Evolutionary conservation across 345 rosid genomes (phyloP), one percentile per base, ranked within the genome.

Genomic region (Mercurialis annua): DNA sequence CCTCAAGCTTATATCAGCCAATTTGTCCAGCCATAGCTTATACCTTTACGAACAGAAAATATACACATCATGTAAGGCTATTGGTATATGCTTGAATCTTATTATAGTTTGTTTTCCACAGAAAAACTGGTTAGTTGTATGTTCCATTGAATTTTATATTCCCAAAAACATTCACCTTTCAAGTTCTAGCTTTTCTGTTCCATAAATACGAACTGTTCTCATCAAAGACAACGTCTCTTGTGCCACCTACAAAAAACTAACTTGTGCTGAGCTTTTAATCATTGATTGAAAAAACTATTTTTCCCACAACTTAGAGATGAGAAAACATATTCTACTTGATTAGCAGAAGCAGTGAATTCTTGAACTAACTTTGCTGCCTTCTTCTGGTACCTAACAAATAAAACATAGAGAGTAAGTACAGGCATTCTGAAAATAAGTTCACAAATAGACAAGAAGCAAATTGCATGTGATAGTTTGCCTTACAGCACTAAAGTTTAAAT

Each of bases 171-270:
- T 20, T 72, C 63, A 90, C 98, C 95, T 89, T 64, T 72, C 79
- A 72, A 83, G 72, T 73, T 93, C 98, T 71, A 73, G 81, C 63
- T 84, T 84, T 83, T 93, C 98, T 54, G 94, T 93, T 78, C 98
- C 98, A 71, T 93, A 89, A 58, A 90, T 92, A 66, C 97, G 92
- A 54, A 93, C 92, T 56, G 97, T 93, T 84, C 98, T 87, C 92
- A 93, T 84, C 81, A 90, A 82, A 69, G 98, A 93, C 68, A 90
- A 80, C 67, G 98, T 87, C 91, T 93, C 98, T 80, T 93, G 98
- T 57, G 97, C 96, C 33, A 93, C 97, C 98, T 93, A 70, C 67
- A 69, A 48, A 54, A 65, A 18, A 62, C 38, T 16, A 64, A 59
- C n/a, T 29, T 24, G 10, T 26, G 64, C 56, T 51, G 34, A 17